phyloP scores from a whole-genome alignment of 176 grass and related monocot genomes.

The Triticum aestivum region DNA sequence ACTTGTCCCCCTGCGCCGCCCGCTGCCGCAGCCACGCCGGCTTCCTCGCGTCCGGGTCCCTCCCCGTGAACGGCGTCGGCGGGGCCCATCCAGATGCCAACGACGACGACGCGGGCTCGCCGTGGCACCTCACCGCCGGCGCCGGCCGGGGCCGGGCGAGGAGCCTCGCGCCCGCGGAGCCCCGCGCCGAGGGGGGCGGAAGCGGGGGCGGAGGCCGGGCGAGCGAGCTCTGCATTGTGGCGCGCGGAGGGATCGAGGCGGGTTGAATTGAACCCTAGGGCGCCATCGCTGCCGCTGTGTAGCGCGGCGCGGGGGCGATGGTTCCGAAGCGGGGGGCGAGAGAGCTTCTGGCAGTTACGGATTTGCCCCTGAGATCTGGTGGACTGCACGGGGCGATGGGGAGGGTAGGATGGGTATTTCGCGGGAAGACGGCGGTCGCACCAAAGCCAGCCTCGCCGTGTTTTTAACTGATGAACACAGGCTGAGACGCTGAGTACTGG shows the following conservation, averaged over 20 bases:
- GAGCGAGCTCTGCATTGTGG: constrained; percentile 41
- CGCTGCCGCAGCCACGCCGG: constrained; percentile 85
- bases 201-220: background rate
- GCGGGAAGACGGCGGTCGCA: background rate
- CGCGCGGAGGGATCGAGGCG: background rate
- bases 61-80: constrained; percentile 56
- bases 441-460: background rate
- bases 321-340: background rate
- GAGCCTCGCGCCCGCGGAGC: background rate
- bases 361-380: background rate
- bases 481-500: background rate
- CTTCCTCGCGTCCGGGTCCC: constrained; percentile 67
- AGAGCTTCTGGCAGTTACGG: background rate
- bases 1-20: constrained; percentile 80
- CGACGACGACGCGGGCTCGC: background rate
- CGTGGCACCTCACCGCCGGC: constrained; percentile 34
- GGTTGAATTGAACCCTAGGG: constrained; percentile 11
- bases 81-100: constrained; percentile 27
- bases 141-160: background rate
- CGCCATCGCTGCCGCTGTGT: constrained; percentile 1
- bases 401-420: background rate
- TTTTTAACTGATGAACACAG: background rate
- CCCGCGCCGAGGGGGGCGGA: background rate
- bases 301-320: background rate
- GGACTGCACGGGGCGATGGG: accelerated